These are phyloP conservation scores for Rosa chinensis DNA, from an alignment of 306 rosid genomes.

Conservation along the genomic window DNA sequence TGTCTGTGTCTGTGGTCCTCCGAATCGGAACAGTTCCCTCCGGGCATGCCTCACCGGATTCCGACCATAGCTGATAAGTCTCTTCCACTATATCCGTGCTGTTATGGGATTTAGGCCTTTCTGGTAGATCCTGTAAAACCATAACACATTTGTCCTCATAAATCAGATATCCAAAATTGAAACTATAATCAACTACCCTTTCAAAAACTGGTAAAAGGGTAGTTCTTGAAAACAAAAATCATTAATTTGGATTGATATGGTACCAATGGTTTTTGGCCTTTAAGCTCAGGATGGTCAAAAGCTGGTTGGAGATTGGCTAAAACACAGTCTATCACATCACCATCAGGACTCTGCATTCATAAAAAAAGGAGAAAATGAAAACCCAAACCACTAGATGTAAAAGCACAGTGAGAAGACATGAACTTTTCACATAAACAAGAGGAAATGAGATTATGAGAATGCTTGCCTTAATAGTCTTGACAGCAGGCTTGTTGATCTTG, in stretches of 20 bases:
- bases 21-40: conserved; percentile 87
- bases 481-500: conserved; percentile 78
- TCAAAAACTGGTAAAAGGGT: not conserved
- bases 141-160: conserved; percentile 22
- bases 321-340: conserved; percentile 92
- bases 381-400: conserved; percentile 26
- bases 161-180: conserved; percentile 7
- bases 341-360: conserved; percentile 86
- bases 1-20: conserved; percentile 70
- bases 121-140: conserved; percentile 82
- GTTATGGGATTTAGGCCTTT: conserved; percentile 60
- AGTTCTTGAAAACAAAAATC: not conserved
- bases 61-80: conserved; percentile 72
- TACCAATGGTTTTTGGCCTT: conserved; percentile 87
- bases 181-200: not conserved
- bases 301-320: conserved; percentile 84
- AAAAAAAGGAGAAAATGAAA: conserved; percentile 18
- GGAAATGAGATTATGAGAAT: conserved; percentile 1
- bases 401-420: conserved; percentile 5
- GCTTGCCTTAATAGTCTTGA: conserved; percentile 82
- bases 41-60: conserved; percentile 82
- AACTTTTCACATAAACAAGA: conserved; percentile 1
- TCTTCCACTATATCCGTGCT: conserved; percentile 35
- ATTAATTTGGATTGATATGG: not conserved
- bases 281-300: conserved; percentile 78